Percentiles rank a stretch among this genome's conserved stretches.
These are phyloP conservation scores for Talaromyces liani DNA, from an alignment of 495 filamentous ascomycete genomes.

Conservation along the genomic window DNA sequence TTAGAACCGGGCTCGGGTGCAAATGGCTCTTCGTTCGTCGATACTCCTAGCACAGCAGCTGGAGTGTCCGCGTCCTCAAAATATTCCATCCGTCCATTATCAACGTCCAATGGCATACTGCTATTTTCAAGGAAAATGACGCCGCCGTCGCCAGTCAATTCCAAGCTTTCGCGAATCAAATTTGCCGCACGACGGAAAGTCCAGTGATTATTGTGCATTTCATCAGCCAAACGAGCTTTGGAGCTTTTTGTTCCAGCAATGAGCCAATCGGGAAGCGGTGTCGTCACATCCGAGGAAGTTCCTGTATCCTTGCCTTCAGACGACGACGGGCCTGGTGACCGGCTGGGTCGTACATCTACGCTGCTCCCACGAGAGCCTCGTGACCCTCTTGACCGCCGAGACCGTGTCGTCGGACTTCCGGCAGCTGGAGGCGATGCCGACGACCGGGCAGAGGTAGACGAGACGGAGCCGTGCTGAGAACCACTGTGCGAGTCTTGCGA, in stretches of 20 bases:
- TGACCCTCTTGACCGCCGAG: conserved; percentile 11
- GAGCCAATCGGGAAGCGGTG: conserved; percentile 31
- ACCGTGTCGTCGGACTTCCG: not conserved
- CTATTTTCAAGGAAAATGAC: conserved; percentile 47
- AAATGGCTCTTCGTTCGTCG: conserved; percentile 33
- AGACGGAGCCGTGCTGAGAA: conserved; percentile 15
- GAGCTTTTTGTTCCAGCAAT: conserved; percentile 25
- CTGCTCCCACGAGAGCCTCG: conserved; percentile 22
- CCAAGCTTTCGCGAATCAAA: conserved; percentile 48
- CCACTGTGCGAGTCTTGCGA: not conserved
- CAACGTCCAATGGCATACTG: conserved; percentile 22
- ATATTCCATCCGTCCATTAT: conserved; percentile 24
- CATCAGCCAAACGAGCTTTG: conserved; percentile 22
- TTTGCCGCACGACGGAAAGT: conserved; percentile 51
- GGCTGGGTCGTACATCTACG: conserved; percentile 16
- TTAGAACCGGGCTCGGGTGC: conserved; percentile 25
- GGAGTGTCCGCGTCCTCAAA: conserved; percentile 22
- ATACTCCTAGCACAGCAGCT: conserved; percentile 30
- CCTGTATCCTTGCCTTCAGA: conserved; percentile 24
- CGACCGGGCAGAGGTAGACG: conserved; percentile 9
- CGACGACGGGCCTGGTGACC: conserved; percentile 16
- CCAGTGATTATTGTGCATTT: conserved; percentile 33
- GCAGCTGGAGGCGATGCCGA: conserved; percentile 21
- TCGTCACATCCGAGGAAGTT: conserved; percentile 16
- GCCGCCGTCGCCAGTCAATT: conserved; percentile 42